A percentile compares a stretch with the other conserved stretches of the same genome.
Conservation (phyloP, 768 basidiomycete species). For the Lentinus brumalis region DNA sequence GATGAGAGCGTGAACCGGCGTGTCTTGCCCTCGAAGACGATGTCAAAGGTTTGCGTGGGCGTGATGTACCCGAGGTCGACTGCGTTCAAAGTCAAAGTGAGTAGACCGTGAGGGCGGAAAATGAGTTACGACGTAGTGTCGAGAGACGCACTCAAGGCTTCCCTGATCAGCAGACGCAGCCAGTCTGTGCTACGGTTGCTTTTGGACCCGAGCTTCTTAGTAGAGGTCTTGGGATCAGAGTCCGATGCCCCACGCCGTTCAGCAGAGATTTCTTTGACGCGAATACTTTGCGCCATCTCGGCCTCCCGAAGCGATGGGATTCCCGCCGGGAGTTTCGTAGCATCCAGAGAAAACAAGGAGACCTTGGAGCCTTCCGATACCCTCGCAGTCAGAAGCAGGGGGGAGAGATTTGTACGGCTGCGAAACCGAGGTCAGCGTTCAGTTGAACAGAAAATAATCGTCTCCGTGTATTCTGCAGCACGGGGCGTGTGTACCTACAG, state of each 20-base stretch:
- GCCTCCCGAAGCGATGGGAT: slow-evolving; percentile 52
- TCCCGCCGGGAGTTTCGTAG: slow-evolving; percentile 40
- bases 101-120: too few relatives aligned
- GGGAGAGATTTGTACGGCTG: slow-evolving; percentile 60
- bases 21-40: slow-evolving; percentile 59
- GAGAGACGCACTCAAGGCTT: slow-evolving; percentile 58
- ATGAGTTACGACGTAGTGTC: too few relatives aligned
- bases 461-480: slow-evolving; percentile 11
- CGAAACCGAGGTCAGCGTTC: slow-evolving; percentile 7
- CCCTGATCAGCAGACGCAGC: slow-evolving; percentile 66
- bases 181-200: slow-evolving; percentile 57
- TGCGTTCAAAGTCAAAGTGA: slow-evolving; percentile 29
- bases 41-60: slow-evolving; percentile 58
- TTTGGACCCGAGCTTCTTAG: slow-evolving; percentile 13
- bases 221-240: not conserved
- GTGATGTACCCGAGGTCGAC: slow-evolving; percentile 76
- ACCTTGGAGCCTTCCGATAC: slow-evolving; percentile 51
- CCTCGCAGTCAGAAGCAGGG: slow-evolving; percentile 62
- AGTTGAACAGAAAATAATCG: not conserved
- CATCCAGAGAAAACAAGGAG: slow-evolving; percentile 43
- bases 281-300: slow-evolving; percentile 54
- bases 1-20: slow-evolving; percentile 60
- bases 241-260: slow-evolving; percentile 6
- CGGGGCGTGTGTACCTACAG: slow-evolving; percentile 44
- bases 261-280: slow-evolving; percentile 49